phyloP scores from a whole-genome alignment of 2,329 filamentous ascomycete species.

The Colletotrichum somersetense region DNA sequence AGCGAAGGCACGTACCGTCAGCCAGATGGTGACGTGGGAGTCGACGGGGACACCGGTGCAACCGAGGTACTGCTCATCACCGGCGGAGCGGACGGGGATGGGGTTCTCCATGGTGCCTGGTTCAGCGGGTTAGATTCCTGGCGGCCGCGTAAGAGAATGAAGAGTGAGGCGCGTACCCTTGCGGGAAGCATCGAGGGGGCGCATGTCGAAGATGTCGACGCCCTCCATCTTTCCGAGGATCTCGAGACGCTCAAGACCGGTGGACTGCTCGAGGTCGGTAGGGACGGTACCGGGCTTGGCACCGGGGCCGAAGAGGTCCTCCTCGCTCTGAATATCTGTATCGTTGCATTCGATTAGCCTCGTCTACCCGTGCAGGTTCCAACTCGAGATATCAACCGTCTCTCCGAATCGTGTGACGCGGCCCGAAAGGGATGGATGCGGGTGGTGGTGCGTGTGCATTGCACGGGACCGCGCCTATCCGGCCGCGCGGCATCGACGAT shows the following conservation, averaged over 20 bases:
- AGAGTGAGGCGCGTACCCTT: conserved; percentile 68
- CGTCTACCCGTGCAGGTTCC: neutral
- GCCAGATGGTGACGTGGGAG: conserved; percentile 91
- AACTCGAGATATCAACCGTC: conserved; percentile 19
- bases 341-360: conserved; percentile 31
- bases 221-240: conserved; percentile 99
- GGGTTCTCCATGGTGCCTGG: conserved; percentile 89
- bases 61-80: conserved; percentile 95
- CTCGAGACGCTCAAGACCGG: conserved; percentile 97
- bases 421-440: conserved; percentile 34
- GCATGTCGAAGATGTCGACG: conserved; percentile 98
- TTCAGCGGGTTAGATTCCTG: conserved; percentile 43
- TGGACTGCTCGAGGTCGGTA: conserved; percentile 94
- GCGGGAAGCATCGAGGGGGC: conserved; percentile 90
- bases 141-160: neutral
- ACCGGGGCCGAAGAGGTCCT: conserved; percentile 90
- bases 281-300: conserved; percentile 85
- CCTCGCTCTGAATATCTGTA: conserved; percentile 83
- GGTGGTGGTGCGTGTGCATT: conserved; percentile 10
- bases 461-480: conserved; percentile 26
- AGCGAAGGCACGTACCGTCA: conserved; percentile 74
- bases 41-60: conserved; percentile 96
- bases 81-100: conserved; percentile 89
- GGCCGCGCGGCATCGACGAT: conserved; percentile 16
- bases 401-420: conserved; percentile 31